phyloP scores from a whole-genome alignment of 192 early-diverging fungal species.

The Geosiphon pyriformis region DNA sequence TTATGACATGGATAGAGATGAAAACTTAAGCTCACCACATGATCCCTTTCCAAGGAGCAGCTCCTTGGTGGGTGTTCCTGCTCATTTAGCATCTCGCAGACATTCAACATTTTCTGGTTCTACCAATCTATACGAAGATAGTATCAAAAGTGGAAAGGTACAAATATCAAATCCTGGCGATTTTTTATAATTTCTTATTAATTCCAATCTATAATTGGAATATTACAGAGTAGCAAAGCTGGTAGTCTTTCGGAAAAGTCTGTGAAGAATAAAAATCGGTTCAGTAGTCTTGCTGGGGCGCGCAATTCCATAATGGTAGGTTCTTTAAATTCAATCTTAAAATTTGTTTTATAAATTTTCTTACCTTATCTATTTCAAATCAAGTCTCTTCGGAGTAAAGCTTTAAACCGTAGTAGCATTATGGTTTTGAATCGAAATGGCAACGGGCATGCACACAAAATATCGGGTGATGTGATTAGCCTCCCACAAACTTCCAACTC shows the following conservation, averaged over 20 bases:
- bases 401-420: background rate
- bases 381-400: slow-evolving; percentile 5
- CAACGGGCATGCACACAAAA: background rate
- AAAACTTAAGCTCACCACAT: background rate
- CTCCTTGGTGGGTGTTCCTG: background rate
- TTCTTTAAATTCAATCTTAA: background rate
- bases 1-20: background rate
- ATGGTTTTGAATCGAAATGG: background rate
- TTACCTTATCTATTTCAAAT: background rate
- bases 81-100: background rate
- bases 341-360: background rate
- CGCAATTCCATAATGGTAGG: slow-evolving; percentile 15
- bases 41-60: background rate
- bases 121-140: background rate
- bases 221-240: background rate
- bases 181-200: background rate
- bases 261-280: slow-evolving; percentile 3
- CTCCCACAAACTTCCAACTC: background rate
- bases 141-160: slow-evolving; percentile 10
- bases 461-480: background rate
- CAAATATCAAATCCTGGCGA: background rate
- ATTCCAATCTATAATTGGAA: background rate
- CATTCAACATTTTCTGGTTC: background rate
- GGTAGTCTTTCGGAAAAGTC: background rate
- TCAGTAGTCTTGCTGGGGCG: background rate